Evolutionary conservation across 1,284 basidiomycete species (phyloP).

Genomic region (Mycosarcoma maydis): DNA sequence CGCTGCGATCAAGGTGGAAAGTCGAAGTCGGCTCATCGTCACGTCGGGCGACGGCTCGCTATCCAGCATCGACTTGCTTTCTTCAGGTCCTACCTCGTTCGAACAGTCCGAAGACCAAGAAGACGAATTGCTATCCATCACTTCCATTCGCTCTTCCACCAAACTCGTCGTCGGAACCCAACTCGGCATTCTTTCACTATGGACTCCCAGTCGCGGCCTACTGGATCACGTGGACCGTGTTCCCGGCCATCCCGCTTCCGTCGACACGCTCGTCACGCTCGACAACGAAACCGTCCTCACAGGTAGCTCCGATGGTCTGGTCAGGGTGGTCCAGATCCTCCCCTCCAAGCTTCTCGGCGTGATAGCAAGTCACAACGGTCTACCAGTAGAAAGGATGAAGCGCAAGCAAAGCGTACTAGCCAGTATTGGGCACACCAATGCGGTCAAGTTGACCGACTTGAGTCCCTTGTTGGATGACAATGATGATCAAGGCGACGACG

Average conservation of each 20-base stretch:
- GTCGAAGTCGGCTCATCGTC: conserved; percentile 52
- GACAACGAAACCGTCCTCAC: conserved; percentile 79
- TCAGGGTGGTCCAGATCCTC: conserved; percentile 87
- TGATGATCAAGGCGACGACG: conserved; percentile 45
- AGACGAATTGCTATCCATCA: conserved; percentile 87
- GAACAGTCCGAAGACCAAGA: conserved; percentile 89
- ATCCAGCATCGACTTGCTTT: conserved; percentile 78
- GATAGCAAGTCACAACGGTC: conserved; percentile 82
- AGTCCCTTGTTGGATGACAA: conserved; percentile 72
- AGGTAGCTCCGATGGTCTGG: conserved; percentile 89
- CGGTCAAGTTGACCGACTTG: conserved; percentile 84
- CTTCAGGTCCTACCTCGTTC: conserved; percentile 72
- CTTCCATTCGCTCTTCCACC: conserved; percentile 80
- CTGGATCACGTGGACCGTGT: conserved; percentile 92
- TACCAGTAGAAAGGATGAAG: conserved; percentile 86
- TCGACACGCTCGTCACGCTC: conserved; percentile 75
- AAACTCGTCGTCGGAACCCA: conserved; percentile 91
- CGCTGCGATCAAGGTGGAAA: background rate
- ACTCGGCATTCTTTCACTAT: conserved; percentile 87
- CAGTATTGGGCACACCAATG: conserved; percentile 91
- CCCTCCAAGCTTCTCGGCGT: conserved; percentile 90
- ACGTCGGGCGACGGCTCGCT: conserved; percentile 85
- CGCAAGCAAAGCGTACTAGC: conserved; percentile 80
- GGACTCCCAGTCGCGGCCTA: conserved; percentile 86
- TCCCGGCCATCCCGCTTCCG: conserved; percentile 78